Evolutionary conservation across 768 basidiomycete genomes (phyloP).

Genomic region (Mycena galericulata): DNA sequence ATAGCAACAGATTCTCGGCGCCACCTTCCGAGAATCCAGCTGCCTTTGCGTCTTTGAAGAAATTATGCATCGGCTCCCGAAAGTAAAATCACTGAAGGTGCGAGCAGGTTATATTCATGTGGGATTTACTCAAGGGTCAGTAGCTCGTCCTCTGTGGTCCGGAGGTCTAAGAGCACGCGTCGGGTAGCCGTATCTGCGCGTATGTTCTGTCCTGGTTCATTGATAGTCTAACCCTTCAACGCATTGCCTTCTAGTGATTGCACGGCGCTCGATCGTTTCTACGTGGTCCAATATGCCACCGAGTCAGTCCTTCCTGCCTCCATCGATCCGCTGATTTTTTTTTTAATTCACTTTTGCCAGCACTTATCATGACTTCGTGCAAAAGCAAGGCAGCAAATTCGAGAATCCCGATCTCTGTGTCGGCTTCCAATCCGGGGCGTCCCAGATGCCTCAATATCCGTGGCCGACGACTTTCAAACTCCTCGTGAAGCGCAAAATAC

Average conservation of each 20-base stretch:
- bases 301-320: not conserved
- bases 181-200: conserved; percentile 8
- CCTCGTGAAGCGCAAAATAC: conserved; percentile 20
- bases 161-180: not conserved
- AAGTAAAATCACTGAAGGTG: conserved; percentile 6
- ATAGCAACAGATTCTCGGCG: not conserved
- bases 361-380: too few species aligned
- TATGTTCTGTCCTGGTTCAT: not conserved
- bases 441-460: not conserved
- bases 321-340: not conserved
- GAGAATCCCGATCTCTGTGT: too few species aligned
- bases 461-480: conserved; percentile 18
- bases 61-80: conserved; percentile 10
- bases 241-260: conserved; percentile 17
- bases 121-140: not conserved
- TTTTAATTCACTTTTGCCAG: conserved; percentile 6
- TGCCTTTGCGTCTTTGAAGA: not conserved
- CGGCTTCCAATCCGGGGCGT: too few species aligned
- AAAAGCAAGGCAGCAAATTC: too few species aligned
- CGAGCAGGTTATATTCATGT: not conserved
- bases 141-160: conserved; percentile 14
- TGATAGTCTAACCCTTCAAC: not conserved
- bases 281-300: conserved; percentile 9
- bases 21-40: too few species aligned
- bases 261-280: conserved; percentile 9